Percentiles rank a stretch among this genome's conserved stretches.
These are phyloP conservation scores for Candida golubevii DNA, from an alignment of 805 yeast genomes.

Conservation along the genomic window DNA sequence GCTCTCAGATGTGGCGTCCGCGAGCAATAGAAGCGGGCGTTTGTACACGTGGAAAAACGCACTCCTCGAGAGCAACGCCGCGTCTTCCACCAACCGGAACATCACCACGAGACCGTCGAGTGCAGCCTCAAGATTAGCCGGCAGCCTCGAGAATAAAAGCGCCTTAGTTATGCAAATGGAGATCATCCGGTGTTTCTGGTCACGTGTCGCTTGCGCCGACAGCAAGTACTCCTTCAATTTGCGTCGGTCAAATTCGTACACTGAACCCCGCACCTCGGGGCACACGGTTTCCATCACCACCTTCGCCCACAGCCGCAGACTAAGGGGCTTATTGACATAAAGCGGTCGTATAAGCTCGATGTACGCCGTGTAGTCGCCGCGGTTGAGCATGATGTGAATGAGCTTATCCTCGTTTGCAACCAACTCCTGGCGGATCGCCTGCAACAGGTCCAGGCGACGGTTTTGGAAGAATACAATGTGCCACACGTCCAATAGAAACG, in stretches of 20 bases:
- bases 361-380: constrained; percentile 22
- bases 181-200: constrained; percentile 20
- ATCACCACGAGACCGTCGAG: not conserved
- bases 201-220: constrained; percentile 8
- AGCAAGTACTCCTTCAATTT: constrained; percentile 13
- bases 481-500: constrained; percentile 25
- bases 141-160: constrained; percentile 8
- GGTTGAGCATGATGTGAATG: constrained; percentile 27
- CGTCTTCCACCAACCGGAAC: constrained; percentile 1
- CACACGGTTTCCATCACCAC: constrained; percentile 21
- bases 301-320: constrained; percentile 7
- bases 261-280: not conserved
- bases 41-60: constrained; percentile 1
- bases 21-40: constrained; percentile 1
- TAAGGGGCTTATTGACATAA: constrained; percentile 14
- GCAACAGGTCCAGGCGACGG: not conserved
- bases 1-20: not conserved
- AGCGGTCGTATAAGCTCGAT: constrained; percentile 6
- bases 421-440: constrained; percentile 9
- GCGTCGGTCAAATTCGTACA: not conserved
- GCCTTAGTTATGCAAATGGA: constrained; percentile 16
- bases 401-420: constrained; percentile 19
- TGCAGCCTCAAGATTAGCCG: not conserved
- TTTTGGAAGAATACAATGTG: constrained; percentile 14
- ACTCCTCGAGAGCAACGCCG: not conserved